phyloP scores from a whole-genome alignment of 495 filamentous ascomycete genomes.

The Lophiostoma macrostomum region DNA sequence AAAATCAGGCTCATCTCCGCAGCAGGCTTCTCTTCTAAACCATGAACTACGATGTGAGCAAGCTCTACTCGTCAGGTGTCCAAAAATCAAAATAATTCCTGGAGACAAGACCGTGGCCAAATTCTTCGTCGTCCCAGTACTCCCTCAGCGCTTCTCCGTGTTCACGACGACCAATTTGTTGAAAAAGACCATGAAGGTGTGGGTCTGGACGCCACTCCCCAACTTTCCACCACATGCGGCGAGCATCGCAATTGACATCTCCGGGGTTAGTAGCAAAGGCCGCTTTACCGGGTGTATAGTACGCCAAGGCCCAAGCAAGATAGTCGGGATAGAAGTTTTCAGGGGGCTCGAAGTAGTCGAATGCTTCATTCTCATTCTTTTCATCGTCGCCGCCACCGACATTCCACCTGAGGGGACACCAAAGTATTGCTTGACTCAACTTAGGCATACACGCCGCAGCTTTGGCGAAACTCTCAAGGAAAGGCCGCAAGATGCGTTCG shows the following conservation, averaged over 20 bases:
- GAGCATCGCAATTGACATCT: background rate
- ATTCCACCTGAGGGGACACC: constrained; percentile 1
- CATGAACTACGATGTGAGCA: no score
- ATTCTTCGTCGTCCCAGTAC: constrained; percentile 1
- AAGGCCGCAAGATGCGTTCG: background rate
- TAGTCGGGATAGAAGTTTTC: background rate
- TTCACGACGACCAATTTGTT: background rate
- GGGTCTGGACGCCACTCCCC: constrained; percentile 1
- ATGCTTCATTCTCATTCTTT: background rate
- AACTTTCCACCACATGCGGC: constrained; percentile 2
- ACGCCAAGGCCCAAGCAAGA: constrained; percentile 3
- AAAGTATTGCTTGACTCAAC: constrained; percentile 1
- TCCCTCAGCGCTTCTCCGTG: background rate
- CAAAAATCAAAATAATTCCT: no score
- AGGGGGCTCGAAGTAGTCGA: background rate
- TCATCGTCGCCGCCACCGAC: background rate
- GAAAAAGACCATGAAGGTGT: background rate
- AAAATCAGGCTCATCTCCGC: no score
- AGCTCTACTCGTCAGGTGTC: no score
- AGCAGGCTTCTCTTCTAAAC: no score
- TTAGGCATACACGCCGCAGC: constrained; percentile 5
- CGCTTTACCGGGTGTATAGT: background rate
- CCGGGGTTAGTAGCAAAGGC: background rate
- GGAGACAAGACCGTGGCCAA: no score
- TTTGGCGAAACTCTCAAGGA: constrained; percentile 10